These are phyloP conservation scores for Hordeum marinum DNA, from an alignment of 176 grass and related monocot genomes.

Conservation along the genomic window DNA sequence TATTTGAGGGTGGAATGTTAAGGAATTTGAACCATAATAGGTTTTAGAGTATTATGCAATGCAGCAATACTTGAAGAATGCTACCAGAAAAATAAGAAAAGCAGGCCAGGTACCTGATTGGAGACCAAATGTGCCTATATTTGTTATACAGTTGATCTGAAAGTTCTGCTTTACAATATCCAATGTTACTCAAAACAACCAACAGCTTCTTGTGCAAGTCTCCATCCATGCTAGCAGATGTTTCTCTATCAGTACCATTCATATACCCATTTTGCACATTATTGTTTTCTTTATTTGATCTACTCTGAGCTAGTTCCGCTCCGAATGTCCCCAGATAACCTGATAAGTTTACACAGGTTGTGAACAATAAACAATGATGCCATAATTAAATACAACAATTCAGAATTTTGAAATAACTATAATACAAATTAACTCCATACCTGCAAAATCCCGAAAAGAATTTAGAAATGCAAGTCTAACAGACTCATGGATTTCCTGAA, in stretches of 20 bases:
- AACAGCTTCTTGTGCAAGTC: conserved; percentile 76
- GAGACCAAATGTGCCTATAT: conserved; percentile 94
- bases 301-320: conserved; percentile 63
- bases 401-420: neutral
- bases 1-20: neutral
- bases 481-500: conserved; percentile 97
- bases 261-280: conserved; percentile 77
- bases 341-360: conserved; percentile 42
- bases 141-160: conserved; percentile 72
- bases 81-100: conserved; percentile 15
- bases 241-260: conserved; percentile 58
- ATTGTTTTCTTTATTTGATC: conserved; percentile 75
- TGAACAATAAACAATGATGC: conserved; percentile 10
- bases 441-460: conserved; percentile 94
- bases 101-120: conserved; percentile 46
- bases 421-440: conserved; percentile 44
- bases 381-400: neutral
- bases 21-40: neutral
- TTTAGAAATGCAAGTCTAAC: conserved; percentile 97
- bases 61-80: neutral
- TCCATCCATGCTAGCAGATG: conserved; percentile 35
- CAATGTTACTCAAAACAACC: conserved; percentile 98
- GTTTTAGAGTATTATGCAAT: neutral
- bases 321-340: conserved; percentile 87
- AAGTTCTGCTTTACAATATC: conserved; percentile 91